phyloP scores from a whole-genome alignment of 495 filamentous ascomycete species.

The Penicillium angulare region DNA sequence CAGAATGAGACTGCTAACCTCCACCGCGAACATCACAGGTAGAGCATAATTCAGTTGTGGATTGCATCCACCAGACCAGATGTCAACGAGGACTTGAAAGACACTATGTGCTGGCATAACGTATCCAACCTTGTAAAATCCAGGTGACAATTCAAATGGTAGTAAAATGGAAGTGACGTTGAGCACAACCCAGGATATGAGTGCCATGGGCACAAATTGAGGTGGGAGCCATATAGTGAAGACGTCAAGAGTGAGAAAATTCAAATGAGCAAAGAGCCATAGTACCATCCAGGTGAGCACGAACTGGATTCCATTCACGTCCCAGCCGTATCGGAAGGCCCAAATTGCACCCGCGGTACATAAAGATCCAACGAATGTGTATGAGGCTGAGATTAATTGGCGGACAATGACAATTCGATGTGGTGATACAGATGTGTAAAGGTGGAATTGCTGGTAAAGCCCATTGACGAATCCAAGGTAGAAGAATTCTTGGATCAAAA shows the following conservation, averaged over 20 bases:
- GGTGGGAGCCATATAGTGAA: slow-evolving; percentile 45
- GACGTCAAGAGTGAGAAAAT: slow-evolving; percentile 49
- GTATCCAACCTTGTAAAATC: slow-evolving; percentile 49
- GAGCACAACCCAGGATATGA: slow-evolving; percentile 48
- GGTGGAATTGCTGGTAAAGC: slow-evolving; percentile 41
- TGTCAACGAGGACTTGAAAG: slow-evolving; percentile 43
- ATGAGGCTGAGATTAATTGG: slow-evolving; percentile 34
- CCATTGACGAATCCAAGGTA: slow-evolving; percentile 44
- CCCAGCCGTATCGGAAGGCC: slow-evolving; percentile 49
- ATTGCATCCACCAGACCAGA: slow-evolving; percentile 52
- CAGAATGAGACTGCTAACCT: slow-evolving; percentile 27
- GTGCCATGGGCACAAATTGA: slow-evolving; percentile 42
- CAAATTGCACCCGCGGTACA: slow-evolving; percentile 47
- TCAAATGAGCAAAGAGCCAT: slow-evolving; percentile 53
- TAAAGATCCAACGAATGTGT: slow-evolving; percentile 46
- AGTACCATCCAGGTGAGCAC: slow-evolving; percentile 44
- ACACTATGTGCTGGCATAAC: slow-evolving; percentile 46
- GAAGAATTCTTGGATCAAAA: slow-evolving; percentile 55
- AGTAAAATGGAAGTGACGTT: slow-evolving; percentile 48
- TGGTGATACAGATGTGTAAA: slow-evolving; percentile 36
- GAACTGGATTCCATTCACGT: slow-evolving; percentile 47
- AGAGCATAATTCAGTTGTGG: slow-evolving; percentile 39
- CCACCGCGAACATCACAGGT: slow-evolving; percentile 40
- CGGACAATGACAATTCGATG: slow-evolving; percentile 45
- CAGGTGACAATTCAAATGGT: slow-evolving; percentile 46